Evolutionary conservation across 352 stramenopile species (phyloP), one percentile per base, ranked within the genome.

Genomic region (Globisporangium irregulare): DNA sequence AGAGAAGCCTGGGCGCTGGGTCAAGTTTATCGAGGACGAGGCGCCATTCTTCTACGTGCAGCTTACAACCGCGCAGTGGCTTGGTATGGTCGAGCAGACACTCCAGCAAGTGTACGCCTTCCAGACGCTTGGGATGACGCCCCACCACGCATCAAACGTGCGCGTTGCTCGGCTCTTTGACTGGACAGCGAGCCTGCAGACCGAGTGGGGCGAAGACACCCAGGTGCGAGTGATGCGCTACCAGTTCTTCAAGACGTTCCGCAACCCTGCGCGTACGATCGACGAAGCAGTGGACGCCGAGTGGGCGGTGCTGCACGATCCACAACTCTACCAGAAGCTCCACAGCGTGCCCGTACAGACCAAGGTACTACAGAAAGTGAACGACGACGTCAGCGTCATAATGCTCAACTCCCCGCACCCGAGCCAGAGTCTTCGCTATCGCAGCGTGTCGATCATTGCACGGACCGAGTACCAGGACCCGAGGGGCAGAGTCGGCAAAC

Each of bases 241-340:
- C 14, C 46, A 51, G 25, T 65, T 65, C 22, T 7, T 54, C 14
- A 65, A 65, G 41, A 56, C 15, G 41, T 65, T 65, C 25, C 18
- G 25, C 24, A 65, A 65, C 12, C 15, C 43, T 2, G 38, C 32
- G 41, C 41, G 59, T 15, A 65, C 24, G 9, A 27, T 65, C 24
- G 59, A 57, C 20, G n/a, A 65, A n/a, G 38, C n/a, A 1, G 43
- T 57, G 38, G 59, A 55, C 14, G 18, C 24, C 15, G 59, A 65
- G 59, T 43, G 59, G 59, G 25, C 15, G 2, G 41, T 64, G 24
- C 38, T 64, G 7, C 59, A 64, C 41, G 41, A 64, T 43, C 15
- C 41, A 1, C 7, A 8, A 20, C 29, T 64, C 15, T 64, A 64
- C 59, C 15, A 64, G 24, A 32, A 55, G 36, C 43, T 64, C 24